Base-by-base conservation (phyloP, 257 asterid genomes). In the Nicotiana paniculata region DNA sequence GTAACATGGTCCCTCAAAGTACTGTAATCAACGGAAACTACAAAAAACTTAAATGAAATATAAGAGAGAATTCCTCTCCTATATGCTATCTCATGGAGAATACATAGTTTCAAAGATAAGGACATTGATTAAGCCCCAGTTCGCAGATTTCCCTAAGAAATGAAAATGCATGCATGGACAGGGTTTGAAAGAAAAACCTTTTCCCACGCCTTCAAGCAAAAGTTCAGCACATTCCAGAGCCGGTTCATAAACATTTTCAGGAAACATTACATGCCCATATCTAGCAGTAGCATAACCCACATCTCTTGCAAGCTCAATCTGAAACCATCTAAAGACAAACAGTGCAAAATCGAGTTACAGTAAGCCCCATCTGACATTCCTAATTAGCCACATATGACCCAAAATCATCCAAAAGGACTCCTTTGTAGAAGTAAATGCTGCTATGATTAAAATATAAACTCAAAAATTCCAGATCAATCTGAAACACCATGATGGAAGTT, bases 241-340 rank as follows among this genome's bases (percentile, higher is more conserved):
- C 84, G 99, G 99, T 92, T 96, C 98, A 53, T 96, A 90, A n/a
- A 93, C 99, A 87, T 96, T 96, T 89, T 96, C 98, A 3, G 99
- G 99, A 86, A 96, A 96, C 99, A 96, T 94, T 61, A 96, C 97
- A 88, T 96, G 99, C 46, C 99, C 99, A 83, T 93, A 96, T 83
- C 99, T 94, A 79, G 97, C 98, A 88, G 97, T 90, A 86, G 97
- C 87, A 83, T 96, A 96, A 65, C 98, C 98, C 93, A 96, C 85
- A 82, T 92, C 93, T 91, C 96, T 90, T 67, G 99, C 99, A 87
- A 94, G 97, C 90, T 96, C 99, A 89, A 93, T 88, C 99, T 94
- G 97, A 86, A 96, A 92, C 90, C 94, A 89, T 93, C 95, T 93
- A 91, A 94, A 85, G 55, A 82, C 83, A 85, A 86, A 72, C 85